These are phyloP conservation scores for Melaleuca quinquenervia DNA, from an alignment of 345 rosid species.

Conservation along the genomic window DNA sequence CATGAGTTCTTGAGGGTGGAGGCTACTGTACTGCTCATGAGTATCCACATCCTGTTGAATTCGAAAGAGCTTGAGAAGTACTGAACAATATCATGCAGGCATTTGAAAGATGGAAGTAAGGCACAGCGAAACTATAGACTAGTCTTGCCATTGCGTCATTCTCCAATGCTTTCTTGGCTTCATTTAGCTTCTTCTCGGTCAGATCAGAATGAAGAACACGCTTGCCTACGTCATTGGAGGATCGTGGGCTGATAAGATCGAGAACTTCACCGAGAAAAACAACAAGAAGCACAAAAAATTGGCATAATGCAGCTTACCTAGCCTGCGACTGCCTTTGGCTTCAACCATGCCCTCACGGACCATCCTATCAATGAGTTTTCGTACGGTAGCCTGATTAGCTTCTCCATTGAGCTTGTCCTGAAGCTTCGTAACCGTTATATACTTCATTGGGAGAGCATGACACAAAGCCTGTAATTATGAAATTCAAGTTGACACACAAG, in stretches of 20 bases:
- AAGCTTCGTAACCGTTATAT: slow-evolving; percentile 60
- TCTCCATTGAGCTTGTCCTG: slow-evolving; percentile 68
- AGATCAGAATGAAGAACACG: slow-evolving; percentile 62
- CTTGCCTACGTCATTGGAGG: slow-evolving; percentile 41
- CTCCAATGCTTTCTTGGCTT: slow-evolving; percentile 56
- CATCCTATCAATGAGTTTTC: slow-evolving; percentile 70
- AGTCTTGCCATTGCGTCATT: slow-evolving; percentile 42
- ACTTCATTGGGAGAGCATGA: slow-evolving; percentile 76
- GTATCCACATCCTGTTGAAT: slow-evolving; percentile 48
- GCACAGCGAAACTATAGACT: neutral
- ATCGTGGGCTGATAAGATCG: neutral
- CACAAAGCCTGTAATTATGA: slow-evolving; percentile 48
- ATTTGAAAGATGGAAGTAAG: neutral
- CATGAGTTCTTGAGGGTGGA: neutral
- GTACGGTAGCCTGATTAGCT: slow-evolving; percentile 50
- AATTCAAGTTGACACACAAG: neutral
- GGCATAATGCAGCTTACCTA: slow-evolving; percentile 29
- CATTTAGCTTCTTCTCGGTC: slow-evolving; percentile 64
- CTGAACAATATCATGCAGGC: neutral
- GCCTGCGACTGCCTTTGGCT: slow-evolving; percentile 68
- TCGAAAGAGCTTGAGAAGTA: neutral
- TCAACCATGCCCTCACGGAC: slow-evolving; percentile 63
- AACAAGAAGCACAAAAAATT: neutral
- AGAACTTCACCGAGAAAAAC: neutral
- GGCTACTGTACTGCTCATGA: neutral